A percentile compares a stretch with the other conserved stretches of the same genome.
These are phyloP conservation scores for Protomyces gravidus DNA, from an alignment of 1,139 yeast species.

Conservation along the genomic window DNA sequence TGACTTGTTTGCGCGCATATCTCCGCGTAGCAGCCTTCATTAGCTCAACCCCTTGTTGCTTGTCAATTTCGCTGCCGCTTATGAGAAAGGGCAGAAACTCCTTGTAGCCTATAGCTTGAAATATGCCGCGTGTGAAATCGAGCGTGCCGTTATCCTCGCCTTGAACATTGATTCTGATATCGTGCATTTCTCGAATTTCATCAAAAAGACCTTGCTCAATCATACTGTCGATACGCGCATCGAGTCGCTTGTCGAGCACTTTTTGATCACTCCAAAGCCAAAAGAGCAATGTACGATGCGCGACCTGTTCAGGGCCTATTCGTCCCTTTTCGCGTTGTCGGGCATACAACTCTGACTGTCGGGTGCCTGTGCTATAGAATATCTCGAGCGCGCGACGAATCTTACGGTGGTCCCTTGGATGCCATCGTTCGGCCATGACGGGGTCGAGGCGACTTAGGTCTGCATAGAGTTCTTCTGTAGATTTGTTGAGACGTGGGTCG, in stretches of 20 bases:
- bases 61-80: slow-evolving; percentile 34
- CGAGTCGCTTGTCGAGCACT: slow-evolving; percentile 60
- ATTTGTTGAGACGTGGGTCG: slow-evolving; percentile 8
- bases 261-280: slow-evolving; percentile 80
- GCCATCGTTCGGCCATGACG: slow-evolving; percentile 69
- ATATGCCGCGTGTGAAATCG: slow-evolving; percentile 68
- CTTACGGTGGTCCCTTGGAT: slow-evolving; percentile 82
- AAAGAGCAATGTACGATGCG: slow-evolving; percentile 64
- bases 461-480: slow-evolving; percentile 52
- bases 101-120: slow-evolving; percentile 95
- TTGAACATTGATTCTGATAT: slow-evolving; percentile 29
- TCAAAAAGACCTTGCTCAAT: slow-evolving; percentile 59
- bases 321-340: slow-evolving; percentile 47
- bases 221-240: slow-evolving; percentile 80
- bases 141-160: slow-evolving; percentile 38
- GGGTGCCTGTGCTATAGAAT: slow-evolving; percentile 59
- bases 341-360: slow-evolving; percentile 66
- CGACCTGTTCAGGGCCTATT: slow-evolving; percentile 30
- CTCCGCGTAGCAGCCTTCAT: slow-evolving; percentile 84
- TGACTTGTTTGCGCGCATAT: slow-evolving; percentile 85
- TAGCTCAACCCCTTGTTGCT: slow-evolving; percentile 44
- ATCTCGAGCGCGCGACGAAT: slow-evolving; percentile 78
- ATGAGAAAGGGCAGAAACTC: slow-evolving; percentile 81
- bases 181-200: slow-evolving; percentile 60
- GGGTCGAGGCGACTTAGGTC: slow-evolving; percentile 61